Evolutionary conservation across 2,329 filamentous ascomycete genomes (phyloP).

Genomic region (Colletotrichum sp.): DNA sequence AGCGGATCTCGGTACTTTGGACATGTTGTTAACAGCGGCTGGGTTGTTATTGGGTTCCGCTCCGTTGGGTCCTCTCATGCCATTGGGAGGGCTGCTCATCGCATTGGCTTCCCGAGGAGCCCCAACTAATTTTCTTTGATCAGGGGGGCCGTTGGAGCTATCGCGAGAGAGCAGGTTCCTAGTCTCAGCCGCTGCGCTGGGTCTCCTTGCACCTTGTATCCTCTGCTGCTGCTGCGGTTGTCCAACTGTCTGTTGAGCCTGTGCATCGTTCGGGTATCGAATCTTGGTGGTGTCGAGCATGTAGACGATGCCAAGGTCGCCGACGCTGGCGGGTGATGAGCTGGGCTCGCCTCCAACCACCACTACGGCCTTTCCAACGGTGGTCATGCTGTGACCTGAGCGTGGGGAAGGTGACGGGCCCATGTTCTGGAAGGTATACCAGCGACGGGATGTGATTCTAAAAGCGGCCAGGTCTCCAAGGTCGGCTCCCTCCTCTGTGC

Average conservation of each 20-base stretch:
- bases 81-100: slow-evolving; percentile 45
- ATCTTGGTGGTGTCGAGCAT: slow-evolving; percentile 96
- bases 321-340: slow-evolving; percentile 78
- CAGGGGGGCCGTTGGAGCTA: slow-evolving; percentile 55
- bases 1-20: slow-evolving; percentile 46
- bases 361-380: slow-evolving; percentile 89
- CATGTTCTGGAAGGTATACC: slow-evolving; percentile 99
- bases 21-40: slow-evolving; percentile 34
- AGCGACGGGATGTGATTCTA: slow-evolving; percentile 77
- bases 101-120: slow-evolving; percentile 36
- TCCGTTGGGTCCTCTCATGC: slow-evolving; percentile 43
- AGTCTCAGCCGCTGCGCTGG: slow-evolving; percentile 43
- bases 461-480: slow-evolving; percentile 90
- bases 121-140: slow-evolving; percentile 54
- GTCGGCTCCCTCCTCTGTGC: slow-evolving; percentile 91
- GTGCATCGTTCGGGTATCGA: slow-evolving; percentile 85
- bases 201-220: slow-evolving; percentile 43
- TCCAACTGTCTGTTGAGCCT: slow-evolving; percentile 29
- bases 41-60: slow-evolving; percentile 39
- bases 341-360: slow-evolving; percentile 95
- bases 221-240: slow-evolving; percentile 42
- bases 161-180: slow-evolving; percentile 53
- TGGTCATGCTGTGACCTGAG: slow-evolving; percentile 97
- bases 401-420: slow-evolving; percentile 91
- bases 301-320: slow-evolving; percentile 88